phyloP scores from a whole-genome alignment of 352 stramenopile genomes.

The Pilasporangium apinafurcum region DNA sequence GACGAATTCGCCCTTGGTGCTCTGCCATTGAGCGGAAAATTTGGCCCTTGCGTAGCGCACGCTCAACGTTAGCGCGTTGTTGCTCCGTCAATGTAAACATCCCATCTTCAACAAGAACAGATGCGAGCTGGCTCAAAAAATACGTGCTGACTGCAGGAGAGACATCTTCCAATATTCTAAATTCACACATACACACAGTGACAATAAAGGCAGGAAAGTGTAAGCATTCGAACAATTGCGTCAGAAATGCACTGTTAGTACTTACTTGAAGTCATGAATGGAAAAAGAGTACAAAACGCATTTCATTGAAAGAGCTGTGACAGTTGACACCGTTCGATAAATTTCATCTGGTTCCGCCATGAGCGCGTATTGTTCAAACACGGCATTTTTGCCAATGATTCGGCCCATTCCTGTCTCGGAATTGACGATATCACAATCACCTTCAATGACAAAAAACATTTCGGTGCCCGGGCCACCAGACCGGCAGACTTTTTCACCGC shows the following conservation, averaged over 20 bases:
- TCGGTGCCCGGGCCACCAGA: slow-evolving; percentile 61
- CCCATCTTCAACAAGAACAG: slow-evolving; percentile 66
- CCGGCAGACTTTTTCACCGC: slow-evolving; percentile 69
- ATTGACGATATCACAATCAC: slow-evolving; percentile 77
- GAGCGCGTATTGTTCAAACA: slow-evolving; percentile 82
- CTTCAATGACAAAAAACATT: slow-evolving; percentile 83
- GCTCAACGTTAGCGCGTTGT: slow-evolving; percentile 52
- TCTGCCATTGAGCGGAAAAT: slow-evolving; percentile 56
- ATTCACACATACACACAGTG: not conserved
- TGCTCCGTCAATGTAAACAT: slow-evolving; percentile 39
- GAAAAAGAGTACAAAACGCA: slow-evolving; percentile 78
- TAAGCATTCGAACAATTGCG: not conserved
- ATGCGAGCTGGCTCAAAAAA: slow-evolving; percentile 71
- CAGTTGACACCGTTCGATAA: slow-evolving; percentile 70
- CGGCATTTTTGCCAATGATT: slow-evolving; percentile 58
- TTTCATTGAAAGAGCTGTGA: slow-evolving; percentile 58
- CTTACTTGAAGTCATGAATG: slow-evolving; percentile 72
- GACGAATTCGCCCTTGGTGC: slow-evolving; percentile 39
- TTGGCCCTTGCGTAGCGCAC: slow-evolving; percentile 41
- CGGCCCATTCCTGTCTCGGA: slow-evolving; percentile 46
- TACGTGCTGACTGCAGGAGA: slow-evolving; percentile 75
- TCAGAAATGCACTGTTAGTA: not conserved
- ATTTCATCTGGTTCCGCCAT: slow-evolving; percentile 62
- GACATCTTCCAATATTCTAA: slow-evolving; percentile 50
- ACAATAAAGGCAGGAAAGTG: not conserved